phyloP scores from a whole-genome alignment of 768 basidiomycete genomes.

The Mrakia hoshinonis region DNA sequence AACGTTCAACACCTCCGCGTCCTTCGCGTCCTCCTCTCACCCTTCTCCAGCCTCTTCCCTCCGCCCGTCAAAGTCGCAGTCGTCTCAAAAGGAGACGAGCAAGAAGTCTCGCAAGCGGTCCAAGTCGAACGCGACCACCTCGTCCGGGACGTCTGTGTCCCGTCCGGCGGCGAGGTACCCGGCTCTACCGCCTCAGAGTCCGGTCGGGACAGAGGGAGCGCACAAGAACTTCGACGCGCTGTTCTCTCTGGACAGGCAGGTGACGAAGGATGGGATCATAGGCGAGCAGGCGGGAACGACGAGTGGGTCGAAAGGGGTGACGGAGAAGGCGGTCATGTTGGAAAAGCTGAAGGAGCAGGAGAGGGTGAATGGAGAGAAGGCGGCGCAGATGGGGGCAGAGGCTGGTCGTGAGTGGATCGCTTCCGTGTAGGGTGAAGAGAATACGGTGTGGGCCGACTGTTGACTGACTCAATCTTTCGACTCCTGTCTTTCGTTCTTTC shows the following conservation, averaged over 20 bases:
- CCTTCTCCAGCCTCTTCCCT: not conserved
- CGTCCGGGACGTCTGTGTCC: not conserved
- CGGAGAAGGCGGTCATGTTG: not conserved
- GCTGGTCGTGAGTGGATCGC: conserved; percentile 6
- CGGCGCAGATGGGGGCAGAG: not conserved
- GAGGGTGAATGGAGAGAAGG: not conserved
- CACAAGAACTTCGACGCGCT: conserved; percentile 14
- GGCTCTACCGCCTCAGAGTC: not conserved
- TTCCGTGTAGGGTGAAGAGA: not conserved
- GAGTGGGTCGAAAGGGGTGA: no score
- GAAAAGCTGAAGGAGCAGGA: not conserved
- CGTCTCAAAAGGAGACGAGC: not conserved
- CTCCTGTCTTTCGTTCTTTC: not conserved
- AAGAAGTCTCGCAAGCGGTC: not conserved
- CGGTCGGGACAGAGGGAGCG: not conserved
- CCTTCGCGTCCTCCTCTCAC: not conserved
- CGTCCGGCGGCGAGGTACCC: conserved; percentile 1
- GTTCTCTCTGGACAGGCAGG: conserved; percentile 4
- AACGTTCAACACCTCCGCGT: not conserved
- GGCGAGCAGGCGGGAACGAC: not conserved
- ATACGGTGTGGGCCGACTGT: not conserved
- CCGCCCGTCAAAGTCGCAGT: not conserved
- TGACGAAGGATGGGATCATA: not conserved
- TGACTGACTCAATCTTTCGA: not conserved
- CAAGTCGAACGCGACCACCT: conserved; percentile 7